Evolutionary conservation across 495 filamentous ascomycete genomes (phyloP), one percentile per base, ranked within the genome.

Genomic region (Recurvomyces mirabilis): DNA sequence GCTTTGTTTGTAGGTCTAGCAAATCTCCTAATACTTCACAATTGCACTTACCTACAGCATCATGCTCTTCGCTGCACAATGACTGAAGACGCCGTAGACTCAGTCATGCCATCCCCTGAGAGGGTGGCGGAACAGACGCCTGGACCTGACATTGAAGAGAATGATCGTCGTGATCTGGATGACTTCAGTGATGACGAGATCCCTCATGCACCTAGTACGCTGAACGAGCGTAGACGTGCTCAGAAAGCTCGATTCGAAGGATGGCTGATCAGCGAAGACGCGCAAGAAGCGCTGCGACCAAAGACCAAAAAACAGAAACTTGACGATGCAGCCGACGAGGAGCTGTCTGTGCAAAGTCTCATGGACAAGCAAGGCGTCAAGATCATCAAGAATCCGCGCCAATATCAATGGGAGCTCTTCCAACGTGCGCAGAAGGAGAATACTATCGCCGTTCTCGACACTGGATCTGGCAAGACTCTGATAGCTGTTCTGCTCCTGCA

Each of bases 391-490:
- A 78, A 75, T 46, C 84, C 93, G 12, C 71, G 91, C 24, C 86
- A 93, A 52, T 98, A 96, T 56, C 91, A 98, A 60, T 67, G 82
- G 23, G 89, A 96, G 60, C 72, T 98, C 0, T 96, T 93, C 55
- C 85, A 96, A 62, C 73, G 74, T 51, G 89, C 91, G 15, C 94
- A 93, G 59, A 50, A 72, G 15, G 72, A 82, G 53, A 98, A 98
- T 53, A 88, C 78, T 12, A 93, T 98, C 55, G 91, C 88, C 1
- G 93, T 98, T 11, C 72, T 96, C n/a, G 87, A 94, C 59, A 95
- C 91, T 26, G 88, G 91, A 28, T 87, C 93, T n/a, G 91, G 91
- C 13, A 98, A 98, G 60, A 98, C 91, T 0, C 68, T 95, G 19
- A 95, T 98, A 54, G 91, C 93, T 0, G 89, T 87, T 13, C 68